Evolutionary conservation across 768 basidiomycete genomes (phyloP), one percentile per base, ranked within the genome.

Genomic region (Lactifluus piperatus): DNA sequence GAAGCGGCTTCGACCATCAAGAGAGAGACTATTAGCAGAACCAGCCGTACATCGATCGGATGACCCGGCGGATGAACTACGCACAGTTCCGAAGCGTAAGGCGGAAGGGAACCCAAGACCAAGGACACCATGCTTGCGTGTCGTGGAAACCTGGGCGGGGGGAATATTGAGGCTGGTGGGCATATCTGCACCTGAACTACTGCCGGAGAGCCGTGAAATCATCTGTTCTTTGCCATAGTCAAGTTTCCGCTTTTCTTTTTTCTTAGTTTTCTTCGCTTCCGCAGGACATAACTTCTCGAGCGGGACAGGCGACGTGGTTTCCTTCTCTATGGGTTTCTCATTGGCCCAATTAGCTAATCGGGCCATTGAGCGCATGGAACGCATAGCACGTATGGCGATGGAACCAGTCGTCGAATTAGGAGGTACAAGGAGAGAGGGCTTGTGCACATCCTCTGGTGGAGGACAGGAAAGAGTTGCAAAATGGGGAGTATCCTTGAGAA

Each of bases 371-470:
- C 84, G 77, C 64, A 92, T 83, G 14, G 84, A 85, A 44, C 85
- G 77, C 74, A 91, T 91, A 5, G 89, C 89, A 5, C 89, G 80
- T 29, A 91, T 58, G 0, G 89, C 89, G 44, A 91, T 86, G 0
- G 86, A 88, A 30, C 79, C 81, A 29, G 79, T 78, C 51, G 65
- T 36, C 51, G 63, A 41, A 50, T 44, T 32, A 20, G 65, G 34
- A 37, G 60, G 51, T 4, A 26, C 62, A 14, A 58, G 55, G 26
- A 65, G 62, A 9, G 63, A 60, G n/a, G 64, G 53, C 22, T 51
- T 37, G 24, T 46, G 32, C 14, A 44, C 26, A 26, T 67, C 68
- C 39, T 50, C 48, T 22, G 71, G 50, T 29, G 29, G n/a, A 10
- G 55, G 44, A 39, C 24, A 55, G 2, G 64, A 45, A 16, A 18